Evolutionary conservation across 139 green algal species (phyloP).

Genomic region (Ettlia oleoabundans): DNA sequence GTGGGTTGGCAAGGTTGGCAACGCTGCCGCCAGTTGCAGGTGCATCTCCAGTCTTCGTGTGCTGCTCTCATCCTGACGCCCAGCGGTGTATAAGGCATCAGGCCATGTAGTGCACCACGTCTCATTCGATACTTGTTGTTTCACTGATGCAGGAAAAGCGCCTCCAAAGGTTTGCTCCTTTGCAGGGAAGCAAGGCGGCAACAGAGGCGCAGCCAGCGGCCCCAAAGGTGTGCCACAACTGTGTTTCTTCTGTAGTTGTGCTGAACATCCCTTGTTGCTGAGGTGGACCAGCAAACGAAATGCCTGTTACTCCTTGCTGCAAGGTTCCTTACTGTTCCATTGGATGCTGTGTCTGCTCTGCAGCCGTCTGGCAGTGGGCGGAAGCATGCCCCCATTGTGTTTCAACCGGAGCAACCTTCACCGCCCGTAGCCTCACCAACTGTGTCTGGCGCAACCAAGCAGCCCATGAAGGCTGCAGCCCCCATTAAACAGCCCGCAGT

Average conservation of each 20-base stretch:
- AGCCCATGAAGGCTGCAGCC: background rate
- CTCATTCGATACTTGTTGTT: background rate
- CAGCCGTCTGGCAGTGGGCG: no score
- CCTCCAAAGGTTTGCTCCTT: background rate
- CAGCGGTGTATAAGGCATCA: no score
- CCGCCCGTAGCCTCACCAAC: no score
- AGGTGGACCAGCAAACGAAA: no score
- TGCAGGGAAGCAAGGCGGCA: background rate
- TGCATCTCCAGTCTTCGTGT: background rate
- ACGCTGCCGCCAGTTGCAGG: background rate
- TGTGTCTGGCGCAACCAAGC: background rate
- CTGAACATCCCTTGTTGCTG: background rate
- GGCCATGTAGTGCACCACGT: background rate
- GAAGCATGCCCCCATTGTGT: constrained; percentile 22
- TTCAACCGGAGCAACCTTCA: background rate
- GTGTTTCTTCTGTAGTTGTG: background rate
- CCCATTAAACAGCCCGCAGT: no score
- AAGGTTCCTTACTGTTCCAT: background rate
- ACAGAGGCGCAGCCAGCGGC: background rate
- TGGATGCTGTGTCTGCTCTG: background rate
- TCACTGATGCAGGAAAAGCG: background rate
- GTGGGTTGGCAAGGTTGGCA: background rate
- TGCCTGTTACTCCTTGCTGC: background rate
- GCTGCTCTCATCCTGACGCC: background rate
- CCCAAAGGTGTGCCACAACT: background rate